A percentile compares a stretch with the other conserved stretches of the same genome.
These are phyloP conservation scores for Rugonectria rugulosa DNA, from an alignment of 2,329 filamentous ascomycete species.

Conservation along the genomic window DNA sequence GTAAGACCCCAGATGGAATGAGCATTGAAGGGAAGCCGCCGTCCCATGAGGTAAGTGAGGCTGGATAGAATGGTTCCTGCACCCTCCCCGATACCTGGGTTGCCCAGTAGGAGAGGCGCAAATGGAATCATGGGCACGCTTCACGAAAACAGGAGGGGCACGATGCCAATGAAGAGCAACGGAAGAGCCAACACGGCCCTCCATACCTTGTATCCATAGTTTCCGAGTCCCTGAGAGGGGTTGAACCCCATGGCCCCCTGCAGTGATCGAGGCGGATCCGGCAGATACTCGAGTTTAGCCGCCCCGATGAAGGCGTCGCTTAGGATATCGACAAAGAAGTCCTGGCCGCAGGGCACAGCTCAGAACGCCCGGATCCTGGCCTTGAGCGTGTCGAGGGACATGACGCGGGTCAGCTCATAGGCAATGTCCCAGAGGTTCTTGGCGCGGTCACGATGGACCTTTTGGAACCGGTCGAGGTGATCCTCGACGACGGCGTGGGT, in stretches of 20 bases:
- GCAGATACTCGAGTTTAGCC: background rate
- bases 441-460: background rate
- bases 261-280: background rate
- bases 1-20: too few species aligned
- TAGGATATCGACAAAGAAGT: background rate
- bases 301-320: background rate
- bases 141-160: background rate
- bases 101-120: background rate
- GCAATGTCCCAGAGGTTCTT: too few species aligned
- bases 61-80: too few species aligned
- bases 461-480: background rate
- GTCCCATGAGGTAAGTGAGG: too few species aligned
- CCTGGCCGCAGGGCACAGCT: background rate
- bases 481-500: background rate
- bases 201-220: background rate
- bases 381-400: background rate
- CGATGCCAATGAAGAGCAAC: background rate
- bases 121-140: background rate
- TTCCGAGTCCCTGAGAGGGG: background rate
- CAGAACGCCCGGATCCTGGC: background rate
- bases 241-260: conserved; percentile 1
- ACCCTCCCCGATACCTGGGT: too few species aligned
- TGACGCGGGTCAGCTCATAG: background rate
- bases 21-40: too few species aligned
- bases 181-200: background rate